Conservation (phyloP, 371 early-diverging fungal species). For the Mucor irregularis region DNA sequence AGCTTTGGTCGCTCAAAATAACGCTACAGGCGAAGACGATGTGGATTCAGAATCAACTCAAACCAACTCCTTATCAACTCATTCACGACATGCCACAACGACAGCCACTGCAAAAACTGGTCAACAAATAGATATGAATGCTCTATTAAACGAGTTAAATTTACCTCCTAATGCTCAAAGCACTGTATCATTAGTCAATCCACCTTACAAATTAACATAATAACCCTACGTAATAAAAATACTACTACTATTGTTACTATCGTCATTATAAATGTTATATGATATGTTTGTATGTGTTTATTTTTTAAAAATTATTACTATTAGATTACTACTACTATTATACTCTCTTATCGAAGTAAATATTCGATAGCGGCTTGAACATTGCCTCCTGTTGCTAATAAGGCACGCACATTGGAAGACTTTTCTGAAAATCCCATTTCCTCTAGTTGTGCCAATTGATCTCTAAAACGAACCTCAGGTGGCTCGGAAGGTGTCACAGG, state of each 20-base stretch:
- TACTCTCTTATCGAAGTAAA: constrained; percentile 19
- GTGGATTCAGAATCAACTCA: constrained; percentile 16
- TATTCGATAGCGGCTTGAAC: constrained; percentile 72
- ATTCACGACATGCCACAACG: not conserved
- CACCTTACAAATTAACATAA: constrained; percentile 21
- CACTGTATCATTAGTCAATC: constrained; percentile 24
- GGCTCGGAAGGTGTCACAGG: constrained; percentile 35
- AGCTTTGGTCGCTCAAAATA: constrained; percentile 16
- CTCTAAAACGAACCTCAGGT: constrained; percentile 66
- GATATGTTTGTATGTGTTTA: not conserved
- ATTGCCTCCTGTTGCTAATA: constrained; percentile 78
- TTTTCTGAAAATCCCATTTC: constrained; percentile 87
- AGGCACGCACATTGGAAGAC: constrained; percentile 70
- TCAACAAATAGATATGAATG: constrained; percentile 15
- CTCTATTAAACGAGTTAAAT: constrained; percentile 15
- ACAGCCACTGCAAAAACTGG: too few relatives aligned
- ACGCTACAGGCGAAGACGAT: constrained; percentile 3
- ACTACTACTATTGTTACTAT: not conserved
- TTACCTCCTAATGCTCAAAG: constrained; percentile 1
- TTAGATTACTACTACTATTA: not conserved
- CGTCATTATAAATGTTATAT: not conserved
- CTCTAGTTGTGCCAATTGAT: constrained; percentile 71
- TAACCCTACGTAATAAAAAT: not conserved
- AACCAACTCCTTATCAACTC: constrained; percentile 6
- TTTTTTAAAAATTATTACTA: not conserved